A percentile compares a stretch with the other conserved stretches of the same genome.
Evolutionary conservation across 2,329 filamentous ascomycete genomes (phyloP).

Genomic region (Neospermospora avenae): DNA sequence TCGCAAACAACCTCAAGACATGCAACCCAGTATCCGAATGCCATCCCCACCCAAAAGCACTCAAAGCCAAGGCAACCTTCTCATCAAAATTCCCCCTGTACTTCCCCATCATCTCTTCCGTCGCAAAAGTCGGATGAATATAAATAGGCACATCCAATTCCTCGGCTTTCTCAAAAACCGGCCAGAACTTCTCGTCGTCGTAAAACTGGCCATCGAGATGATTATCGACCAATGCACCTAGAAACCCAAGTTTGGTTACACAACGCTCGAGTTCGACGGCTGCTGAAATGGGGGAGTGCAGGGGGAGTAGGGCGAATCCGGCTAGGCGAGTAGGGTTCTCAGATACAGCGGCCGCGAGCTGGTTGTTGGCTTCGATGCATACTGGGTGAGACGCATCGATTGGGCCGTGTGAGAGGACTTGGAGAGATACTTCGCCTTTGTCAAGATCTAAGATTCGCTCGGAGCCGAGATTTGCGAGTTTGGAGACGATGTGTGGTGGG

Average conservation of each 20-base stretch:
- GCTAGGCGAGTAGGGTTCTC: conserved; percentile 38
- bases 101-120: conserved; percentile 29
- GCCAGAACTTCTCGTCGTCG: conserved; percentile 42
- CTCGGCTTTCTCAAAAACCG: conserved; percentile 34
- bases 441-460: conserved; percentile 31
- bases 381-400: conserved; percentile 13
- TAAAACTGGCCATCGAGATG: conserved; percentile 41
- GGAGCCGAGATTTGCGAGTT: conserved; percentile 21
- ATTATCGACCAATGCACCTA: conserved; percentile 47
- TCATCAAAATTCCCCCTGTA: conserved; percentile 35
- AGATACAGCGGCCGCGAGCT: conserved; percentile 34
- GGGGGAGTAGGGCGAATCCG: conserved; percentile 43
- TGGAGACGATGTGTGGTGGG: conserved; percentile 18
- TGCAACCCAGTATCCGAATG: conserved; percentile 49
- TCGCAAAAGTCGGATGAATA: conserved; percentile 40
- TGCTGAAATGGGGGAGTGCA: conserved; percentile 37
- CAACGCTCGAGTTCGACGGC: conserved; percentile 39
- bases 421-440: conserved; percentile 25
- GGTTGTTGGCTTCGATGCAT: conserved; percentile 33
- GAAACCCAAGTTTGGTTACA: conserved; percentile 43
- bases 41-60: conserved; percentile 47
- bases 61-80: conserved; percentile 35
- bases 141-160: conserved; percentile 44
- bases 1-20: conserved; percentile 47
- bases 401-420: conserved; percentile 35